phyloP scores from a whole-genome alignment of 1,284 basidiomycete genomes.

The Ganoderma leucocontextum region DNA sequence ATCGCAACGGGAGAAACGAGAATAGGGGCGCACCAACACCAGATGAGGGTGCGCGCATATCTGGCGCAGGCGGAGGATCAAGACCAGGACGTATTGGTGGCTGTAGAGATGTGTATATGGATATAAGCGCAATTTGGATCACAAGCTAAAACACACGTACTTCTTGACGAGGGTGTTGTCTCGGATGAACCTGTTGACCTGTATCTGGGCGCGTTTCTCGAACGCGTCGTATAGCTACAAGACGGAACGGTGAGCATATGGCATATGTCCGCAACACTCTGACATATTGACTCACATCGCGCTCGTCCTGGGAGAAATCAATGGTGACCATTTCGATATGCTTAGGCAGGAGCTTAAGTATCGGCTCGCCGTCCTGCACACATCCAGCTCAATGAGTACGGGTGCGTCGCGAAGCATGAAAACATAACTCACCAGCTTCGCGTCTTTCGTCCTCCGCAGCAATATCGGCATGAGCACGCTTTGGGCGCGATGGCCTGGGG shows the following conservation, averaged over 20 bases:
- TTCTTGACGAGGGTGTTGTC: constrained; percentile 67
- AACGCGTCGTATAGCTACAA: constrained; percentile 67
- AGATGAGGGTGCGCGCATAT: constrained; percentile 72
- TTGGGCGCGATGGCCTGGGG: constrained; percentile 58
- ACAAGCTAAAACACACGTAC: constrained; percentile 45
- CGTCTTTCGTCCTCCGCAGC: constrained; percentile 68
- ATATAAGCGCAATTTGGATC: neutral
- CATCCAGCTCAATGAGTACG: neutral
- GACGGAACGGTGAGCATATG: neutral
- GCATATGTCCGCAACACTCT: neutral
- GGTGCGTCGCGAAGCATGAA: neutral
- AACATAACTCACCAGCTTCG: constrained; percentile 48
- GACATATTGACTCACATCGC: constrained; percentile 52
- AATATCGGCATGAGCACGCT: constrained; percentile 66
- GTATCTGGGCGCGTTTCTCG: constrained; percentile 60
- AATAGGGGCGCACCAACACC: constrained; percentile 54
- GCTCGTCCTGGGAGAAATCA: constrained; percentile 67
- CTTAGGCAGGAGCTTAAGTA: constrained; percentile 66
- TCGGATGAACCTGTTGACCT: constrained; percentile 64
- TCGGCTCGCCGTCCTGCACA: constrained; percentile 62
- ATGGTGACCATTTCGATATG: constrained; percentile 64
- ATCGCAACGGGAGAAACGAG: neutral
- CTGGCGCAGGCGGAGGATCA: constrained; percentile 72
- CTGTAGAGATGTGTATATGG: constrained; percentile 9
- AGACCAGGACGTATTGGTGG: constrained; percentile 23